These are phyloP conservation scores for Ochetophila trinervis DNA, from an alignment of 306 rosid genomes.

Conservation along the genomic window DNA sequence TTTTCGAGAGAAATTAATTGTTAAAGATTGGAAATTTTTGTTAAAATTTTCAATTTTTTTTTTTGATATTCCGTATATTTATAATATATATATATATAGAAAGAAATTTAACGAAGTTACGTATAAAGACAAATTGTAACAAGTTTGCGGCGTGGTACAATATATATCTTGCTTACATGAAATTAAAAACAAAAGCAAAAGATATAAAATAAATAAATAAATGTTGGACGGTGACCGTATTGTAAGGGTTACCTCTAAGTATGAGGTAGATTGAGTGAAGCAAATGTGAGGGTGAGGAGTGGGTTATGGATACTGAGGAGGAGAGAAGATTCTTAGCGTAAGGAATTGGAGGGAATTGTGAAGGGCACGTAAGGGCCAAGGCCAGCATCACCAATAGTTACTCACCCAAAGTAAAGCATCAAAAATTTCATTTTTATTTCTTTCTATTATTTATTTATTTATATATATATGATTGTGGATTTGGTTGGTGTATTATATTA, in stretches of 20 bases:
- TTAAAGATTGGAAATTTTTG: too few species aligned
- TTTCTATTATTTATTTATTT: not conserved
- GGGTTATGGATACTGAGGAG: slow-evolving; percentile 6
- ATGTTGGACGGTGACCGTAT: slow-evolving; percentile 28
- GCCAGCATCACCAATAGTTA: slow-evolving; percentile 44
- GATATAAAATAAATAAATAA: not conserved
- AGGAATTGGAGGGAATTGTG: slow-evolving; percentile 39
- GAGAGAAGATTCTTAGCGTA: slow-evolving; percentile 61
- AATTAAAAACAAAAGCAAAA: not conserved
- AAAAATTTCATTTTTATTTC: not conserved
- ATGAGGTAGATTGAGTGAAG: slow-evolving; percentile 43
- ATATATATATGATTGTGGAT: slow-evolving; percentile 1
- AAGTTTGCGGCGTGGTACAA: slow-evolving; percentile 11
- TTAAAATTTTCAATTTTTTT: too few species aligned
- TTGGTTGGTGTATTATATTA: slow-evolving; percentile 26
- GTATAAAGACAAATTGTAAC: not conserved
- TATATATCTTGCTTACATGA: slow-evolving; percentile 4
- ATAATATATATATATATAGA: not conserved
- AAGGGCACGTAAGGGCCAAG: slow-evolving; percentile 55
- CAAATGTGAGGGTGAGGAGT: slow-evolving; percentile 23
- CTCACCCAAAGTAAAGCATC: slow-evolving; percentile 63
- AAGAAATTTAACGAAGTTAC: not conserved
- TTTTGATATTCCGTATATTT: not conserved
- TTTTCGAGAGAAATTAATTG: too few species aligned
- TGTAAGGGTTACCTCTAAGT: slow-evolving; percentile 30